Evolutionary conservation across 225 moss, liverwort and hornwort genomes (phyloP).

Genomic region (Neckera pumila): DNA sequence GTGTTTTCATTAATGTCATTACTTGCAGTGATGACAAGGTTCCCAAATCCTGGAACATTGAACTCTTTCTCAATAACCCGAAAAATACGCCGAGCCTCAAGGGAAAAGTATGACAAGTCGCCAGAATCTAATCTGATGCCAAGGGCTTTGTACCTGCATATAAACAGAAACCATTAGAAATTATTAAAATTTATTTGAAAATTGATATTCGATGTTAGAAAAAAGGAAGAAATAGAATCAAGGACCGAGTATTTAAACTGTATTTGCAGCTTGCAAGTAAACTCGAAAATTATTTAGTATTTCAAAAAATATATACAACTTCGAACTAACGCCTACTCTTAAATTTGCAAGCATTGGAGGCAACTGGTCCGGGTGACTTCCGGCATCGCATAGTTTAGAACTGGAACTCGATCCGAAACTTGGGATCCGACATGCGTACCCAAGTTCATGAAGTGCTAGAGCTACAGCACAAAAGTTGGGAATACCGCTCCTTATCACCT

Average conservation of each 20-base stretch:
- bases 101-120: slow-evolving; percentile 81
- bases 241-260: background rate
- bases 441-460: slow-evolving; percentile 86
- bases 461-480: slow-evolving; percentile 99
- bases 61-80: slow-evolving; percentile 59
- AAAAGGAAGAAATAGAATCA: background rate
- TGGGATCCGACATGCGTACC: slow-evolving; percentile 27
- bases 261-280: background rate
- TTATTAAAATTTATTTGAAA: background rate
- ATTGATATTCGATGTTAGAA: too few relatives aligned
- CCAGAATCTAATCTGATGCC: slow-evolving; percentile 94
- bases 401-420: background rate
- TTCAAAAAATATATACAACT: background rate
- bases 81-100: slow-evolving; percentile 64
- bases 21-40: slow-evolving; percentile 74
- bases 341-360: background rate
- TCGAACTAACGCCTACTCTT: background rate
- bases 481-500: slow-evolving; percentile 83
- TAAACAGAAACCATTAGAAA: background rate
- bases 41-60: slow-evolving; percentile 58
- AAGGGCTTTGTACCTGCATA: slow-evolving; percentile 66
- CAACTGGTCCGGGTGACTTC: background rate
- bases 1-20: slow-evolving; percentile 81
- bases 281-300: background rate
- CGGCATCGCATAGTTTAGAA: background rate